These are phyloP conservation scores for barrel medic (Medicago truncatula) DNA, from an alignment of 306 rosid genomes.

Conservation along the genomic window DNA sequence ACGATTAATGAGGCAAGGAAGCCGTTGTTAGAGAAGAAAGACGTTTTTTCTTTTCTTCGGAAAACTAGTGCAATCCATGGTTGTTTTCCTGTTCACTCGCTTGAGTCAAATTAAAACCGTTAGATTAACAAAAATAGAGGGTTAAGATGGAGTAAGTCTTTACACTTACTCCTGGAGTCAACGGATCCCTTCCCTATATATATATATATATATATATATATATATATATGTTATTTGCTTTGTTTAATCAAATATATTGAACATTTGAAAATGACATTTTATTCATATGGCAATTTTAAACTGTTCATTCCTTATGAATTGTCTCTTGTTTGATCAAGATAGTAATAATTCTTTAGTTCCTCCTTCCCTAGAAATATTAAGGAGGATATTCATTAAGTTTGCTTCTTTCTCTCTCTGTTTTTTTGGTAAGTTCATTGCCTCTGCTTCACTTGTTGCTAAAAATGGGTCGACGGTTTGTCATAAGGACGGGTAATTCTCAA, in stretches of 20 bases:
- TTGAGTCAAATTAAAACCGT: no score
- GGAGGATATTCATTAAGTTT: slow-evolving; percentile 19
- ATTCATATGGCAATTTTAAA: slow-evolving; percentile 36
- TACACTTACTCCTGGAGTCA: no score
- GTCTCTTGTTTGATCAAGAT: slow-evolving; percentile 30
- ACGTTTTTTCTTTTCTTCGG: no score
- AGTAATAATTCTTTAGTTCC: slow-evolving; percentile 31
- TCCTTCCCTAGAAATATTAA: slow-evolving; percentile 24
- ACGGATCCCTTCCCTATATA: no score
- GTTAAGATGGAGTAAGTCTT: no score
- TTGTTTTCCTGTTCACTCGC: no score
- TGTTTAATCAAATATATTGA: slow-evolving; percentile 34
- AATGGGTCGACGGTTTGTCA: slow-evolving; percentile 14
- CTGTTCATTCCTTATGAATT: slow-evolving; percentile 19
- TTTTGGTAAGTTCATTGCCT: slow-evolving; percentile 15
- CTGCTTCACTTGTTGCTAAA: slow-evolving; percentile 39
- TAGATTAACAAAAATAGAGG: no score
- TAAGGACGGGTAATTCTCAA: slow-evolving; percentile 21
- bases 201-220: neutral
- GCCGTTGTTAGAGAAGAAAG: no score
- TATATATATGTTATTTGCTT: slow-evolving; percentile 27
- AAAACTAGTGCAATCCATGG: no score
- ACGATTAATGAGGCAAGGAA: no score
- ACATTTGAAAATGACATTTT: slow-evolving; percentile 35
- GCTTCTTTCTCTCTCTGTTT: neutral